Evolutionary conservation across 768 basidiomycete genomes (phyloP).

Genomic region (Lepiota brunneoincarnata): DNA sequence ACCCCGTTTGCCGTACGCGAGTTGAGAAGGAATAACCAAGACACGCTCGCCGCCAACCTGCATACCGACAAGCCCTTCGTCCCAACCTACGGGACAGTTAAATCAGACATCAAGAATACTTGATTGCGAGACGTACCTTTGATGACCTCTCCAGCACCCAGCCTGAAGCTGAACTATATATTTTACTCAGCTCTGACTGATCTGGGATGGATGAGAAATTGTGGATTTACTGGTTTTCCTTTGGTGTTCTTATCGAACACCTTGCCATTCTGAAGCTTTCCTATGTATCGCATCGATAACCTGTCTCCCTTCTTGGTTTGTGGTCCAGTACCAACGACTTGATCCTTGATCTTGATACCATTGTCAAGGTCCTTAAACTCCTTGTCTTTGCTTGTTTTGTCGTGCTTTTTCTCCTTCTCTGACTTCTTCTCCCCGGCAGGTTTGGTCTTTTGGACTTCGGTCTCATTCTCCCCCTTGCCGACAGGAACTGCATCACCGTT

Average conservation of each 20-base stretch:
- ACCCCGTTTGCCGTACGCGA: slow-evolving; percentile 69
- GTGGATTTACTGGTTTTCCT: slow-evolving; percentile 74
- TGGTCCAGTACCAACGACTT: slow-evolving; percentile 79
- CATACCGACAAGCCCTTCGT: slow-evolving; percentile 91
- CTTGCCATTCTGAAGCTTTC: slow-evolving; percentile 77
- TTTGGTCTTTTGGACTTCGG: background rate
- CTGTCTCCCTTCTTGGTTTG: slow-evolving; percentile 83
- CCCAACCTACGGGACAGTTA: slow-evolving; percentile 64
- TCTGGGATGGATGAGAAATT: background rate
- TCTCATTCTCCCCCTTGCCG: slow-evolving; percentile 51
- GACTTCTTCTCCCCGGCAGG: slow-evolving; percentile 21
- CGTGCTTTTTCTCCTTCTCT: slow-evolving; percentile 32
- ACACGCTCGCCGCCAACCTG: slow-evolving; percentile 85
- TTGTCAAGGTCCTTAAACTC: slow-evolving; percentile 50
- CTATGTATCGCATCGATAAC: slow-evolving; percentile 88
- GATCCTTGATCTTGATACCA: slow-evolving; percentile 77
- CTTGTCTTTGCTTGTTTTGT: slow-evolving; percentile 29
- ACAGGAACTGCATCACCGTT: slow-evolving; percentile 32
- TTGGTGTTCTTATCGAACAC: slow-evolving; percentile 79
- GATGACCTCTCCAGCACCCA: slow-evolving; percentile 91
- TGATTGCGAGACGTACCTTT: slow-evolving; percentile 50
- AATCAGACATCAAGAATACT: background rate
- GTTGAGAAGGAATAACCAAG: slow-evolving; percentile 66
- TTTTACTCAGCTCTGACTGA: background rate
- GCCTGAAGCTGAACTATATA: slow-evolving; percentile 65